Base-by-base conservation (phyloP, 1,139 yeast genomes). In the Blastobotrys arbuscula region DNA sequence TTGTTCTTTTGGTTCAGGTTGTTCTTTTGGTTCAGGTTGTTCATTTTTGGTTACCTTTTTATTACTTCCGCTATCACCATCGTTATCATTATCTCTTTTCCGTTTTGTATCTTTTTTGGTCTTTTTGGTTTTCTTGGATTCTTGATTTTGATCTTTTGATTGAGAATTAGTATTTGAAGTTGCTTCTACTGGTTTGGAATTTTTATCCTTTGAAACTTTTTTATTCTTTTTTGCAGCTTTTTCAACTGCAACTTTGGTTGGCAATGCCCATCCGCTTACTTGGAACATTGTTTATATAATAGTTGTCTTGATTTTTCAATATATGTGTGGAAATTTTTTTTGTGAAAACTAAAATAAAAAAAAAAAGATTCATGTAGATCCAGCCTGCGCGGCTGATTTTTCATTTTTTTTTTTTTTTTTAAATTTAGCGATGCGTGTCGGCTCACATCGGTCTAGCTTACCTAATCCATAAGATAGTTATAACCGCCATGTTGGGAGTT, bases 261-360 rank as follows among this genome's bases (percentile, higher is more conserved):
- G 79, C 52, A 87, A 66, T 54, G 82, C 75, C 96, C 96, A 87
- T 18, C 95, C 95, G 43, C 81, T 85, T 16, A 84, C 89, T 63
- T 83, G 77, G 63, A 87, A 87, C 57, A 86, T 73, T 39, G 38
- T 20, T 39, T 18, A 7, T 36, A 16, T n/a, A 33, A 16, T 35
- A 13, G n/a, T 31, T 31, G 7, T 31, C 6, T 31, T 35, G 20
- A 9, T 35, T 9, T 9, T 35, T 21, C 23, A 35, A 35, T 10
- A 18, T 35, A n/a, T n/a, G n/a, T n/a, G n/a, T n/a, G n/a, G n/a
- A n/a, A n/a, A n/a, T n/a, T n/a, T n/a, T n/a, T 35, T 35, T 35
- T 16, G 21, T 23, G 12, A n/a, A 4, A 39, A 39, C 15, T 23
- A 31, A 31, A 31, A 37, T 12, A 3, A 37, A 13, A 39, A 13